Evolutionary conservation across 2,329 filamentous ascomycete genomes (phyloP), one percentile per base, ranked within the genome.

Genomic region (Nemania abortiva): DNA sequence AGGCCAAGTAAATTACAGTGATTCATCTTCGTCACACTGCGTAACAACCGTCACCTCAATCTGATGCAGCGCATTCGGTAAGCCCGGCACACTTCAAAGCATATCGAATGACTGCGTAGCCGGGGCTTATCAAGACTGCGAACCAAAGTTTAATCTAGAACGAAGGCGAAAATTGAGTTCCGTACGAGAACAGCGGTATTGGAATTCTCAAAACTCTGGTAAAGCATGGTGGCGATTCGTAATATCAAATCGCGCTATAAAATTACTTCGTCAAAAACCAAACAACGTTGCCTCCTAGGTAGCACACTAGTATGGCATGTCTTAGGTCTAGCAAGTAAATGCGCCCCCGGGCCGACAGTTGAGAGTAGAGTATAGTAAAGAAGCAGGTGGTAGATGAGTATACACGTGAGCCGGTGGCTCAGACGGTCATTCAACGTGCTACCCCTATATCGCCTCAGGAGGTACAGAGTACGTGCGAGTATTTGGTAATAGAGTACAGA

Each of bases 1-100:
- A 55, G 31, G 47, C 10, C 57, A 61, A 65, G 61, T 42, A 52
- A 57, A 63, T 13, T 20, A 6, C 9, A 53, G 15, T 7, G 18
- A 45, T n/a, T 6, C 4, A n/a, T 5, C 37, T 15, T 13, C 1
- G 53, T 50, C 4, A 60, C n/a, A 50, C 45, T 37, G 11, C 2
- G 34, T 39, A 37, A 10, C 22, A 2, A 52, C 18, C 29, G 24
- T 37, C 20, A 50, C 52, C 7, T 6, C 6, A 10, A 20, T 10
- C 22, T 1, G 7, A 49, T 47, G 18, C n/a, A n/a, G n/a, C n/a
- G 27, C 27, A 10, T 55, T 20, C 7, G 20, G 10, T 47, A 15
- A 27, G 20, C 10, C 37, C 3, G 20, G 22, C n/a, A 0, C 18
- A 37, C 13, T 3, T 56, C 11, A 6, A 50, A n/a, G n/a, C 42